These are phyloP conservation scores for Nadsonia commutata DNA, from an alignment of 1,139 yeast species.

Conservation along the genomic window DNA sequence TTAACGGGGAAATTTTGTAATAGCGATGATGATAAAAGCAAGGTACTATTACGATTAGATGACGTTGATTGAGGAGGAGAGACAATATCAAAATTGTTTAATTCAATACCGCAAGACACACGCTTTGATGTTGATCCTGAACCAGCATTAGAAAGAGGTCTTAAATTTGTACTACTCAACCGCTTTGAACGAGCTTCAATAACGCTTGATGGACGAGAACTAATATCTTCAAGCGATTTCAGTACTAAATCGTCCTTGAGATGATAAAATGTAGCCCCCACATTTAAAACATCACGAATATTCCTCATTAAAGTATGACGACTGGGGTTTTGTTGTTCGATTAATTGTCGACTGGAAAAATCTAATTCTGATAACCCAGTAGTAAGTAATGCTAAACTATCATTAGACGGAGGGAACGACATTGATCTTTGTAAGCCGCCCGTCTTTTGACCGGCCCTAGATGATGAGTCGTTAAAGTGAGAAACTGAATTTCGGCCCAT, in stretches of 20 bases:
- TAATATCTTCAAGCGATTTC: slow-evolving; percentile 31
- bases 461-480: neutral
- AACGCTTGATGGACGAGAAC: slow-evolving; percentile 33
- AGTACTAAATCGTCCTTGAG: slow-evolving; percentile 39
- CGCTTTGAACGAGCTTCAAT: slow-evolving; percentile 33
- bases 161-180: slow-evolving; percentile 21
- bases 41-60: neutral
- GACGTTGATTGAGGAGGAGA: neutral
- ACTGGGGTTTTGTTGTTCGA: slow-evolving; percentile 24
- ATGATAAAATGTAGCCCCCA: slow-evolving; percentile 39
- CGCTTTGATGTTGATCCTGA: slow-evolving; percentile 7
- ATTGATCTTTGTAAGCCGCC: slow-evolving; percentile 19
- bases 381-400: slow-evolving; percentile 16
- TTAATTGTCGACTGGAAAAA: slow-evolving; percentile 21
- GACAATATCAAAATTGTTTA: neutral
- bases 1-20: slow-evolving; percentile 15
- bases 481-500: slow-evolving; percentile 3
- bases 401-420: slow-evolving; percentile 23
- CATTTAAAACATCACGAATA: slow-evolving; percentile 45
- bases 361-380: slow-evolving; percentile 27
- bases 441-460: neutral
- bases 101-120: slow-evolving; percentile 5
- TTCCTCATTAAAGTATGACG: slow-evolving; percentile 36
- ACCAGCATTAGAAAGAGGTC: slow-evolving; percentile 16
- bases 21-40: slow-evolving; percentile 2